phyloP scores from a whole-genome alignment of 1,139 yeast species.

The Hyphopichia pseudoburtonii region DNA sequence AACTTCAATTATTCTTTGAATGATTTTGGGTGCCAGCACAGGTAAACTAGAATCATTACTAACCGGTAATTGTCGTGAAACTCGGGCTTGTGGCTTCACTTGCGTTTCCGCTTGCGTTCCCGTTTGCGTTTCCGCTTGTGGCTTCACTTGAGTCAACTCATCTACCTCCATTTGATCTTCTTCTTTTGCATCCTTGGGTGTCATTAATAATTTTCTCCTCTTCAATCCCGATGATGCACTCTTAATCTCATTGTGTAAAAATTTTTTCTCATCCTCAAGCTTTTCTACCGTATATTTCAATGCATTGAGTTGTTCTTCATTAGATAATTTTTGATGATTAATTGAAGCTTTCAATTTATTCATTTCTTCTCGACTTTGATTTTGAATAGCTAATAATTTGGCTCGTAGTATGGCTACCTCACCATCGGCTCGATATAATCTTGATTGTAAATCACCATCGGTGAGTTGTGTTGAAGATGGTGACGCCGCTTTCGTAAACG shows the following conservation, averaged over 20 bases:
- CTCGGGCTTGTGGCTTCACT: background rate
- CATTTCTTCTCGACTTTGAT: conserved; percentile 45
- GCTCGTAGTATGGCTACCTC: conserved; percentile 75
- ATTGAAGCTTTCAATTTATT: conserved; percentile 38
- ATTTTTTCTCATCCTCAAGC: conserved; percentile 71
- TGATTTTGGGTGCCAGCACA: conserved; percentile 3
- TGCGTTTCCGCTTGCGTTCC: background rate
- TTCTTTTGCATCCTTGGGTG: background rate
- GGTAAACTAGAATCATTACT: background rate
- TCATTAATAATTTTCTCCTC: background rate
- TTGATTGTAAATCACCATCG: conserved; percentile 17
- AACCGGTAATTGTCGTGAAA: background rate
- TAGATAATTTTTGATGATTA: conserved; percentile 26
- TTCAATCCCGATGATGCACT: conserved; percentile 14
- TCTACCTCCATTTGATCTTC: conserved; percentile 3
- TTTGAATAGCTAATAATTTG: conserved; percentile 53
- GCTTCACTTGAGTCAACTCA: conserved; percentile 1
- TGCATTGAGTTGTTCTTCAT: conserved; percentile 41
- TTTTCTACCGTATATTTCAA: conserved; percentile 49
- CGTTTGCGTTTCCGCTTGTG: background rate
- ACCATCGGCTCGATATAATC: conserved; percentile 59
- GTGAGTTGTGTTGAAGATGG: background rate
- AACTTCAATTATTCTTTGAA: conserved; percentile 21
- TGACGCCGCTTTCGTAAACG: background rate
- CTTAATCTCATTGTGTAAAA: conserved; percentile 47